Base-by-base conservation (phyloP, 139 green algal genomes). In the Closterium sp. region DNA sequence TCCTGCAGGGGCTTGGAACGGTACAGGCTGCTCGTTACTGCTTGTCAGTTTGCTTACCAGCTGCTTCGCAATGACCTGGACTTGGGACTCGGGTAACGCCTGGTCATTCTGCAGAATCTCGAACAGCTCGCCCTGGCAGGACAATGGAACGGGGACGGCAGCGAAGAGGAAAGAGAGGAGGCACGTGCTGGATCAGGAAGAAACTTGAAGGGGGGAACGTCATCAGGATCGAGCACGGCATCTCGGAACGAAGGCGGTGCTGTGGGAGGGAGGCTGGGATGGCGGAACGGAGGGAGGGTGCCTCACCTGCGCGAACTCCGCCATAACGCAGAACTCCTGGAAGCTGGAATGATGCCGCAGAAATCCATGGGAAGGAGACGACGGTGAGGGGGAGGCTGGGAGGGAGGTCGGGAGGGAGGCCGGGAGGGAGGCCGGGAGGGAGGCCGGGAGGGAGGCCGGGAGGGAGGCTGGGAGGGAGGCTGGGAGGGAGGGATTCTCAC, bases 61-160 rank as follows among this genome's bases (percentile, higher is more conserved):
- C 55, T 95, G 93, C n/a, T 95, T 95, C 16, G 92, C 93, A 10
- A 95, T 95, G 25, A 55, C 85, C 25, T 89, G 92, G 6, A 95
- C 93, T 85, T 94, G 85, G 3, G 34, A 6, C 89, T 96, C 94
- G 8, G 94, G 96, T 34, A 99, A 95, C 21, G 69, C 95, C 91
- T 97, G 93, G 93, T 99, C 98, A 86, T 99, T 96, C 92, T 99
- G 97, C 90, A 99, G 94, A 43, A 99, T 97, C 91, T 99, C 97
- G 93, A 99, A 99, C 85, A 99, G 96, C 96, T 99, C 98, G 30
- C 98, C 96, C 96, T 93, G 64, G 81, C 5, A 9, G 34, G 35
- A 32, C n/a, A 89, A 21, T 31, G n/a, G 30, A 33, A 85, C n/a
- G 81, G 10, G 81, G 28, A 86, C 8, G 83, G n/a, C 21, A 21